A percentile compares a stretch with the other conserved stretches of the same genome.
Evolutionary conservation across 1,139 yeast genomes (phyloP).

Genomic region (Suhomyces taliae): DNA sequence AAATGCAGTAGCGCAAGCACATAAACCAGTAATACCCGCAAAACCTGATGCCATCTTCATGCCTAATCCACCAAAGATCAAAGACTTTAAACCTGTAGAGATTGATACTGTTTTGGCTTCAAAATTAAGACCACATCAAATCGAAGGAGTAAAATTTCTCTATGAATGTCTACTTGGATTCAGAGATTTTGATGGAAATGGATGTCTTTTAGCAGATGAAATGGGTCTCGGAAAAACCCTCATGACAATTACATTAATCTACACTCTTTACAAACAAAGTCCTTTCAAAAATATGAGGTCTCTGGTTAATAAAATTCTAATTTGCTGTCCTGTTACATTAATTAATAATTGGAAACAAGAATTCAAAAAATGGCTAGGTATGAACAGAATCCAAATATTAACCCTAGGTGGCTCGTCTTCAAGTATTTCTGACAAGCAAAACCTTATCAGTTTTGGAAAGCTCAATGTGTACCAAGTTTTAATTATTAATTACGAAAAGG

Average conservation of each 20-base stretch:
- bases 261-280: constrained; percentile 80
- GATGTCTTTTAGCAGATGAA: constrained; percentile 91
- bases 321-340: constrained; percentile 91
- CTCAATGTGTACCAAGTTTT: constrained; percentile 79
- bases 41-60: not conserved
- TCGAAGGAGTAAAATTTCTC: constrained; percentile 77
- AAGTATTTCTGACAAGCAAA: constrained; percentile 55
- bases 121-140: constrained; percentile 75
- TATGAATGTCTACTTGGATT: constrained; percentile 80
- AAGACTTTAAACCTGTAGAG: constrained; percentile 21
- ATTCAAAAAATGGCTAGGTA: constrained; percentile 86
- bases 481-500: constrained; percentile 85
- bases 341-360: constrained; percentile 88
- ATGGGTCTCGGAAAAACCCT: constrained; percentile 97
- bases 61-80: constrained; percentile 5
- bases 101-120: constrained; percentile 66
- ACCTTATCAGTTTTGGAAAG: constrained; percentile 59
- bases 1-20: not conserved
- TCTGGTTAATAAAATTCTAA: constrained; percentile 56
- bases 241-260: constrained; percentile 77
- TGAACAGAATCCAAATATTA: constrained; percentile 58
- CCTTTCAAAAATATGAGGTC: constrained; percentile 47
- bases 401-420: constrained; percentile 44
- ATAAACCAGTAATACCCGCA: not conserved
- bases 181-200: constrained; percentile 50